Evolutionary conservation across 169 alveolate species (phyloP).

Genomic region (Theileria annulata): DNA sequence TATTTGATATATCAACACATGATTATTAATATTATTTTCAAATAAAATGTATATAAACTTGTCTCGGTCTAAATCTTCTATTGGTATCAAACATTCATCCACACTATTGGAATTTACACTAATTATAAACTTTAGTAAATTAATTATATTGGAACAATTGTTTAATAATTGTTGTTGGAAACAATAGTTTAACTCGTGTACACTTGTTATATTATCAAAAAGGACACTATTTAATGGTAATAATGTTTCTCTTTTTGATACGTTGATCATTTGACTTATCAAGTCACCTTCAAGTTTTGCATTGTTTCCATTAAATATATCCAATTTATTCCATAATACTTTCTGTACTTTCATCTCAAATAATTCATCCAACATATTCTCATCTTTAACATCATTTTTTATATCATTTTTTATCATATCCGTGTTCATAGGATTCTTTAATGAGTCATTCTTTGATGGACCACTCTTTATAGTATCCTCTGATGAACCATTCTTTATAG

Average conservation of each 20-base stretch:
- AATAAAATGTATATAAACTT: constrained; percentile 31
- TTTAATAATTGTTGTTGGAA: constrained; percentile 37
- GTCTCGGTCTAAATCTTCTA: not conserved
- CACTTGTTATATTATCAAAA: not conserved
- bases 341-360: constrained; percentile 7
- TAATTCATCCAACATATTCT: not conserved
- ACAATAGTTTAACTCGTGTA: constrained; percentile 15
- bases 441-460: too few species aligned
- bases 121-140: constrained; percentile 17
- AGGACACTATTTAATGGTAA: not conserved
- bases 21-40: constrained; percentile 28
- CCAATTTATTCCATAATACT: constrained; percentile 61
- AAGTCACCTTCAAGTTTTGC: not conserved
- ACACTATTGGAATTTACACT: constrained; percentile 18
- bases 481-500: constrained; percentile 31
- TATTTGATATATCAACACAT: not conserved
- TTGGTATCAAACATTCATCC: not conserved
- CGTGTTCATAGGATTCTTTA: too few species aligned
- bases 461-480: too few species aligned
- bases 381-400: constrained; percentile 4
- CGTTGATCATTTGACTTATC: constrained; percentile 1
- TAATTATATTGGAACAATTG: constrained; percentile 34
- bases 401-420: not conserved
- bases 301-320: constrained; percentile 32
- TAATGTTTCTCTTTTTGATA: not conserved